phyloP scores from a whole-genome alignment of 2,329 filamentous ascomycete genomes.

The Arachnopeziza araneosa region DNA sequence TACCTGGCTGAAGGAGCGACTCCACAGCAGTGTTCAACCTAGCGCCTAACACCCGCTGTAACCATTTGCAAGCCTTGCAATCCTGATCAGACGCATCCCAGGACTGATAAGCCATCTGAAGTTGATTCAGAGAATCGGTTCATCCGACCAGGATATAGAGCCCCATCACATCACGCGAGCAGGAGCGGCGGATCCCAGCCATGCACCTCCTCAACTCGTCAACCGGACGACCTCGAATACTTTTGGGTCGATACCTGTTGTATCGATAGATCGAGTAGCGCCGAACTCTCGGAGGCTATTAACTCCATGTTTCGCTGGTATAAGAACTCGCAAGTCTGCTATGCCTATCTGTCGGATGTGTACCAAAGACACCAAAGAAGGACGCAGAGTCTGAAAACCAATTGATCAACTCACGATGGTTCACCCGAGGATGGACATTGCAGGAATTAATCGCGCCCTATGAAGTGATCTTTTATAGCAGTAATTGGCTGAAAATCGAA shows the following conservation, averaged over 20 bases:
- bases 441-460: conserved; percentile 3
- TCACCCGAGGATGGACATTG: conserved; percentile 1
- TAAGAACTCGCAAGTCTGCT: neutral
- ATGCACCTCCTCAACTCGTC: neutral
- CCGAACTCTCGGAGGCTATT: conserved; percentile 4
- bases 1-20: no score
- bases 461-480: neutral
- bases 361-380: no score
- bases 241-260: conserved; percentile 4
- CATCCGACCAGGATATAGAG: no score
- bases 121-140: no score
- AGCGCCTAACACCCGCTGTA: no score
- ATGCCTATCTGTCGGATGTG: conserved; percentile 3
- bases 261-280: conserved; percentile 4
- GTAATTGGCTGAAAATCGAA: neutral
- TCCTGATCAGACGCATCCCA: no score
- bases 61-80: no score
- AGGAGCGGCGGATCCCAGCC: neutral
- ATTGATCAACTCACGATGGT: neutral
- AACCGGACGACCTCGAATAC: neutral
- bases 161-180: no score
- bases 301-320: conserved; percentile 6
- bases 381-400: neutral
- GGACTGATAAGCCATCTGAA: no score
- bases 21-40: no score